phyloP scores from a whole-genome alignment of 768 basidiomycete species.

The Russula olivacea region DNA sequence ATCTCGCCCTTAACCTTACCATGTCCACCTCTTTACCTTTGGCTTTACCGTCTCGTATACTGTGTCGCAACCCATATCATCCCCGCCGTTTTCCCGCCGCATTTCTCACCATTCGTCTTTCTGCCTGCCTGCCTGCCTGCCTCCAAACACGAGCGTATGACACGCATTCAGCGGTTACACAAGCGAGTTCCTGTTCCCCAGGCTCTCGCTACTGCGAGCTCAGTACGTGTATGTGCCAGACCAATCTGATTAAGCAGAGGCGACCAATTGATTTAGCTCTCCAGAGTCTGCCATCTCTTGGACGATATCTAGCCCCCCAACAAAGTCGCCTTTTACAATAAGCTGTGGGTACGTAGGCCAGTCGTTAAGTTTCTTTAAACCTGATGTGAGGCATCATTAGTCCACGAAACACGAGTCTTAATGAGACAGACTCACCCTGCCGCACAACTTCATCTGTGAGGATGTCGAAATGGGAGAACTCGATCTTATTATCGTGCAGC shows the following conservation, averaged over 20 bases:
- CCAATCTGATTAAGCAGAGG: constrained; percentile 20
- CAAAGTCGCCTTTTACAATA: constrained; percentile 83
- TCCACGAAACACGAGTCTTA: background rate
- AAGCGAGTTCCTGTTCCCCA: no score
- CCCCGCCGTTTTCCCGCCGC: no score
- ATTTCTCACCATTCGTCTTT: no score
- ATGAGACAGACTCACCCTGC: constrained; percentile 32
- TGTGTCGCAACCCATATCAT: no score
- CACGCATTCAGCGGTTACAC: no score
- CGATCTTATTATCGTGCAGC: constrained; percentile 42
- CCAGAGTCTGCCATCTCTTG: constrained; percentile 80
- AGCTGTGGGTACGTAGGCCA: constrained; percentile 63
- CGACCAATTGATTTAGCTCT: constrained; percentile 54
- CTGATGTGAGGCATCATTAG: constrained; percentile 27
- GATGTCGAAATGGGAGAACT: constrained; percentile 55
- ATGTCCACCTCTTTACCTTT: no score
- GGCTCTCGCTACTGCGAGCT: no score
- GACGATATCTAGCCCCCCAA: constrained; percentile 92
- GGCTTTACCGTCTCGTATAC: no score
- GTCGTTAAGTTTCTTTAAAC: constrained; percentile 53
- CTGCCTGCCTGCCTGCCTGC: no score
- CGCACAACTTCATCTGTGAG: constrained; percentile 52
- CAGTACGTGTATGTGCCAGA: no score
- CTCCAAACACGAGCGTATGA: no score
- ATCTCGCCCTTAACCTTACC: no score